Evolutionary conservation across 805 yeast species (phyloP).

Genomic region (Nakazawaea sp.): DNA sequence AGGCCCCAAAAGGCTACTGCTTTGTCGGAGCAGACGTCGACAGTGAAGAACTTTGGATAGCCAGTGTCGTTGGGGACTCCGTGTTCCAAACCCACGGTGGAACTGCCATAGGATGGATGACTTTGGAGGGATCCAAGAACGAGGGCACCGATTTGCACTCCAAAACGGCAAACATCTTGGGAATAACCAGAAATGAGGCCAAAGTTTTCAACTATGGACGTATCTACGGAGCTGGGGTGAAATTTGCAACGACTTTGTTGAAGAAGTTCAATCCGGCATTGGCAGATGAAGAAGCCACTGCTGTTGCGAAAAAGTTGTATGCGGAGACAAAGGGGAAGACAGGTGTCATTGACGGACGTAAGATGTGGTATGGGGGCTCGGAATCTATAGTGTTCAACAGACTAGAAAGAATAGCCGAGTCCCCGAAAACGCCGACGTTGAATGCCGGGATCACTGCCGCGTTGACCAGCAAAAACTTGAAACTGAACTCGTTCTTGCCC

Average conservation of each 20-base stretch:
- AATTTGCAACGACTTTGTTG: constrained; percentile 78
- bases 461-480: constrained; percentile 56
- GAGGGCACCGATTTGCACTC: constrained; percentile 95
- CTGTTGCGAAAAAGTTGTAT: constrained; percentile 63
- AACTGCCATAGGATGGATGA: constrained; percentile 99
- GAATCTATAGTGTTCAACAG: constrained; percentile 90
- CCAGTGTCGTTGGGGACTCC: constrained; percentile 90
- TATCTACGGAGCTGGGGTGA: constrained; percentile 95
- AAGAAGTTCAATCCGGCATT: constrained; percentile 75
- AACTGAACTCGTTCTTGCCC: constrained; percentile 64
- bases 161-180: constrained; percentile 83
- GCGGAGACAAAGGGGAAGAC: constrained; percentile 74
- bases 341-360: constrained; percentile 17
- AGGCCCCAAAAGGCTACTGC: constrained; percentile 83
- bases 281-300: constrained; percentile 57
- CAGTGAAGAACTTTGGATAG: constrained; percentile 97
- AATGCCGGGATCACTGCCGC: constrained; percentile 94
- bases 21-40: constrained; percentile 99
- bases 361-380: constrained; percentile 79
- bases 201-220: constrained; percentile 95
- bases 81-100: constrained; percentile 88
- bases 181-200: constrained; percentile 87
- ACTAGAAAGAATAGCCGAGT: constrained; percentile 78
- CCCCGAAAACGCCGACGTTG: constrained; percentile 83
- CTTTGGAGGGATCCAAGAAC: constrained; percentile 87